These are phyloP conservation scores for Aspergillus hiratsukae DNA, from an alignment of 2,329 filamentous ascomycete genomes.

Conservation along the genomic window DNA sequence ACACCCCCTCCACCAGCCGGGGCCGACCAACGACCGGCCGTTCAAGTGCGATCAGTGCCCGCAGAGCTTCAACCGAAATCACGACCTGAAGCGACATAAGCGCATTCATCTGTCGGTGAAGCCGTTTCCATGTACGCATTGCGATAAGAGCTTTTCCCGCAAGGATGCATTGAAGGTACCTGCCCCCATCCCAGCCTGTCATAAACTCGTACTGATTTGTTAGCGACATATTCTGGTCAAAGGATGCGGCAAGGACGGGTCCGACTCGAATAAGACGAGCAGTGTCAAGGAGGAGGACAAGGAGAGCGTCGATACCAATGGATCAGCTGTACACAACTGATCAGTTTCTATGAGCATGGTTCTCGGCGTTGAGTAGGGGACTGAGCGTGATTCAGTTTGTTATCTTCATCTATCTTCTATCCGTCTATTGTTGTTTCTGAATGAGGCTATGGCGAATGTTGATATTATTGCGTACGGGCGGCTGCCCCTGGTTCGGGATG, in stretches of 20 bases:
- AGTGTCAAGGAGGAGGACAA: slow-evolving; percentile 18
- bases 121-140: slow-evolving; percentile 85
- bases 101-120: slow-evolving; percentile 92
- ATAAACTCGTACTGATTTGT: not conserved
- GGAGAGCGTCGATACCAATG: slow-evolving; percentile 8
- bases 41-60: slow-evolving; percentile 93
- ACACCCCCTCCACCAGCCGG: slow-evolving; percentile 50
- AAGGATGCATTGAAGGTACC: slow-evolving; percentile 95
- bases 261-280: slow-evolving; percentile 4
- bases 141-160: slow-evolving; percentile 93
- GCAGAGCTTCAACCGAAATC: slow-evolving; percentile 92
- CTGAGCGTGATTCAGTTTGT: slow-evolving; percentile 1
- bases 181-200: not conserved
- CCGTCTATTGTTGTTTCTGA: not conserved
- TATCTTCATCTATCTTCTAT: not conserved
- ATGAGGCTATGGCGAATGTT: not conserved
- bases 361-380: not conserved
- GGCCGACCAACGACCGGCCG: slow-evolving; percentile 68
- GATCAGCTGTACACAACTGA: not conserved
- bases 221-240: slow-evolving; percentile 66
- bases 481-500: too few species aligned
- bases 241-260: slow-evolving; percentile 55
- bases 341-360: not conserved
- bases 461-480: not conserved
- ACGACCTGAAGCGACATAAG: slow-evolving; percentile 94